Evolutionary conservation across 805 yeast species (phyloP).

Genomic region (Kregervanrija fluxuum): DNA sequence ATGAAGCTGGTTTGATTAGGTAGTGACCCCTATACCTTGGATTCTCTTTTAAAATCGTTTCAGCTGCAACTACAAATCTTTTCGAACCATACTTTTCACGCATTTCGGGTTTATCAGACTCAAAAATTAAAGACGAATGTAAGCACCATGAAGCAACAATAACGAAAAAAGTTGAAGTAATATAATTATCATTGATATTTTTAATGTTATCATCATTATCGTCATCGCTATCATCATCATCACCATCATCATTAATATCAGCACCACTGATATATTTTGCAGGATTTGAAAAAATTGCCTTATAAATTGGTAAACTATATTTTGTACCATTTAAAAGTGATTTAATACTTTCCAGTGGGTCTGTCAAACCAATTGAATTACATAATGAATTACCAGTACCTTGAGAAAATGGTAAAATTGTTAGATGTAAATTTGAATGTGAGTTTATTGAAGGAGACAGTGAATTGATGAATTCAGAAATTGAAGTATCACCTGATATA

Average conservation of each 20-base stretch:
- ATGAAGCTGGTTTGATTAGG: background rate
- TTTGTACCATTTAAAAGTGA: constrained; percentile 25
- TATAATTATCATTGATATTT: background rate
- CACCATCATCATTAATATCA: too few species aligned
- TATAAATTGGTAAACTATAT: constrained; percentile 35
- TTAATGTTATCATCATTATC: too few species aligned
- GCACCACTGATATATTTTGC: constrained; percentile 13
- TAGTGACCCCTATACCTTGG: constrained; percentile 44
- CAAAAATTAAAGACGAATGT: constrained; percentile 80
- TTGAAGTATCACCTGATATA: constrained; percentile 82
- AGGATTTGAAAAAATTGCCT: constrained; percentile 35
- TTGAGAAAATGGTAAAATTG: constrained; percentile 47
- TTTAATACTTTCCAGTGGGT: constrained; percentile 29
- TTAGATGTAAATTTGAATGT: background rate
- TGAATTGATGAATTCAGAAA: constrained; percentile 66
- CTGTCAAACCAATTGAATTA: constrained; percentile 43
- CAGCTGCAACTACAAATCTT: constrained; percentile 67
- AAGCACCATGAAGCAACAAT: constrained; percentile 81
- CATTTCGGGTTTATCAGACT: constrained; percentile 63
- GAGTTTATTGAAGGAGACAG: background rate
- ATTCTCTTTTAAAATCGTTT: constrained; percentile 37
- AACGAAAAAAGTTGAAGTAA: constrained; percentile 26
- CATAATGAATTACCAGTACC: constrained; percentile 88
- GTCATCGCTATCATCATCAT: constrained; percentile 11
- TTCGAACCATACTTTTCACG: constrained; percentile 50